Evolutionary conservation across 1,139 yeast genomes (phyloP), one percentile per base, ranked within the genome.

Genomic region (Sugiyamaella pinicola): DNA sequence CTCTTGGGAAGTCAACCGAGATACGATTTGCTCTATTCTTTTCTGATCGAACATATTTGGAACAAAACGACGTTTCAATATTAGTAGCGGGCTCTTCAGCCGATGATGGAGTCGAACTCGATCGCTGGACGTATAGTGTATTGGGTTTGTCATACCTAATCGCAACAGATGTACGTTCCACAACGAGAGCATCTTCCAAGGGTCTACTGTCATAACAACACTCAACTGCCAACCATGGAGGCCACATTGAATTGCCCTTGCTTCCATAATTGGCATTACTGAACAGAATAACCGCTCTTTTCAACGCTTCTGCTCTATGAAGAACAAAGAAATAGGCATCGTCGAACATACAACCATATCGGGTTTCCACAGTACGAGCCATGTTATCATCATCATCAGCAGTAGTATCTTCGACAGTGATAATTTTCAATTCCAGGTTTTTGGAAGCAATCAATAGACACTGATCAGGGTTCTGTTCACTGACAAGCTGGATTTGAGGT

Each of bases 401-500:
- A 22, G 70, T 67, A 26, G 72, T 68, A 53, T 78, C 81, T 59
- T 81, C 81, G 1, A 86, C 75, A 12, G 82, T 74, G 17, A 88
- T 68, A 7, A 84, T 78, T 58, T 88, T 80, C 60, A 85, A 64
- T 60, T 87, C 93, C 55, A 93, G 78, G 59, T 82, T 85, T 56
- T 84, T 84, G 0, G 96, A 80, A 1, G 89, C 79, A 8, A 89
- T 73, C 51, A 89, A 68, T n/a, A 89, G 78, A 52, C 87, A 82
- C 1, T 85, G 77, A 47, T 81, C 80, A 0, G 83, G 81, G 45
- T 81, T 80, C 50, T 80, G 80, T 33, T 84, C 84, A 49, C 87
- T 79, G 56, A 85, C 84, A 19, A 91, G 69, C 65, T 91, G 96
- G 49, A 93, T 81, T 66, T 93, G 98, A 0, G 99, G 98, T 1